Evolutionary conservation across 2,329 filamentous ascomycete genomes (phyloP).

Genomic region (Ophiosphaerella narmari): DNA sequence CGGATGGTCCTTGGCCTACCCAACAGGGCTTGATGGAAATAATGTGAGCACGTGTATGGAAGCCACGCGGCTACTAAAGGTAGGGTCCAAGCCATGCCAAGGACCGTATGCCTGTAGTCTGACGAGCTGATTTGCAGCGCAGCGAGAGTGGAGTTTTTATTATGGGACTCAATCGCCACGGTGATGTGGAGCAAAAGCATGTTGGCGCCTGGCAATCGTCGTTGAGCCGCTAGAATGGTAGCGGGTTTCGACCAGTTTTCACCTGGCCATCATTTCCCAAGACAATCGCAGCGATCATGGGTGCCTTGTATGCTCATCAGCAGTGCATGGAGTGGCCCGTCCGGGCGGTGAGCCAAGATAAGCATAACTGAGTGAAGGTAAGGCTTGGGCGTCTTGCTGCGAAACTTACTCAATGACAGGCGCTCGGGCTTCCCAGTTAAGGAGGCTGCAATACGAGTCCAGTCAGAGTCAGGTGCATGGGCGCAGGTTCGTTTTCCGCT

Average conservation of each 20-base stretch:
- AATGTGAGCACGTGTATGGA: neutral
- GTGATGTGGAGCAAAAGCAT: neutral
- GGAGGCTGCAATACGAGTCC: neutral
- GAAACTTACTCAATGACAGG: neutral
- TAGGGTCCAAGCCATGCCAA: neutral
- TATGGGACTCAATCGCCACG: neutral
- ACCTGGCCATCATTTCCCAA: neutral
- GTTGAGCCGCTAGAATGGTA: slow-evolving; percentile 2
- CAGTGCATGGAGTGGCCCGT: neutral
- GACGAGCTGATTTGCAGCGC: neutral
- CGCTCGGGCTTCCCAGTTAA: neutral
- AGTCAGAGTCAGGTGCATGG: neutral
- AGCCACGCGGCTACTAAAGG: slow-evolving; percentile 4
- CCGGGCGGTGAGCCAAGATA: neutral
- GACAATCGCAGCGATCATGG: neutral
- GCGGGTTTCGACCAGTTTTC: neutral
- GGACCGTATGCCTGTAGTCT: neutral
- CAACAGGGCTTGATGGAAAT: neutral
- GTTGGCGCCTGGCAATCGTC: neutral
- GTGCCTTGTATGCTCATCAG: neutral
- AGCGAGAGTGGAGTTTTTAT: neutral
- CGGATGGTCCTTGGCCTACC: too few species aligned
- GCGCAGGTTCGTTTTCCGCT: neutral
- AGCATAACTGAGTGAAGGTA: neutral
- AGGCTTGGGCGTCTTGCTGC: neutral